phyloP scores from a whole-genome alignment of 305 asterid genomes.

The Rubia peregrina region DNA sequence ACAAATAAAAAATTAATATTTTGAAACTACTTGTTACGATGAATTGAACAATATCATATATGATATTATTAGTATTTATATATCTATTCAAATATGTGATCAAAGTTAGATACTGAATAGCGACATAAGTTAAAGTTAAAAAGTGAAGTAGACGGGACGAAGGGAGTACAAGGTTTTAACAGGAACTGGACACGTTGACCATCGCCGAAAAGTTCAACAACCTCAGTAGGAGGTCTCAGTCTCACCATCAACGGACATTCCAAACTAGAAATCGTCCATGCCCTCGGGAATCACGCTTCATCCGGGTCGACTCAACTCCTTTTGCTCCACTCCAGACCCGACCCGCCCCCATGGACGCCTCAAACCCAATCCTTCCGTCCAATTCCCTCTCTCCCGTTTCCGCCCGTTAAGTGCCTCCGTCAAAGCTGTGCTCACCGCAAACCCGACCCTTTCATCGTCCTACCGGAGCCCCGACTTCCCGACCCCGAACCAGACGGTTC shows the following conservation, averaged over 20 bases:
- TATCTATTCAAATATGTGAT: no score
- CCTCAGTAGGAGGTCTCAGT: background rate
- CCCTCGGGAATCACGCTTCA: conserved; percentile 5
- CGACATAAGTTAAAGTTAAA: no score
- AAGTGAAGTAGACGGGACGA: no score
- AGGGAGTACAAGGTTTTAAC: no score
- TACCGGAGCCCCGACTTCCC: conserved; percentile 48
- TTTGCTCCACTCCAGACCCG: background rate
- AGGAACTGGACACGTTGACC: no score
- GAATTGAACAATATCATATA: no score
- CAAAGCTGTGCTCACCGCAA: conserved; percentile 22
- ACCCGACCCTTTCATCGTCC: conserved; percentile 63
- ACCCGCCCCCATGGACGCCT: conserved; percentile 6
- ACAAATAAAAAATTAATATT: no score
- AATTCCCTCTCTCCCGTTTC: conserved; percentile 6
- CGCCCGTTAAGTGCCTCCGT: background rate
- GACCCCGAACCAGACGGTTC: conserved; percentile 66
- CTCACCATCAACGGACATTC: background rate
- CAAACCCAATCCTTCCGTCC: background rate
- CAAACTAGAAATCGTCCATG: conserved; percentile 11
- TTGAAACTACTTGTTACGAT: no score
- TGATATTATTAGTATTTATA: no score
- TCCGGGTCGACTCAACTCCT: conserved; percentile 10
- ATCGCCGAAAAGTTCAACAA: no score
- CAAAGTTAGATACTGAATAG: no score